Base-by-base conservation (phyloP, 495 filamentous ascomycete species). In the Aspergillus nidulans region DNA sequence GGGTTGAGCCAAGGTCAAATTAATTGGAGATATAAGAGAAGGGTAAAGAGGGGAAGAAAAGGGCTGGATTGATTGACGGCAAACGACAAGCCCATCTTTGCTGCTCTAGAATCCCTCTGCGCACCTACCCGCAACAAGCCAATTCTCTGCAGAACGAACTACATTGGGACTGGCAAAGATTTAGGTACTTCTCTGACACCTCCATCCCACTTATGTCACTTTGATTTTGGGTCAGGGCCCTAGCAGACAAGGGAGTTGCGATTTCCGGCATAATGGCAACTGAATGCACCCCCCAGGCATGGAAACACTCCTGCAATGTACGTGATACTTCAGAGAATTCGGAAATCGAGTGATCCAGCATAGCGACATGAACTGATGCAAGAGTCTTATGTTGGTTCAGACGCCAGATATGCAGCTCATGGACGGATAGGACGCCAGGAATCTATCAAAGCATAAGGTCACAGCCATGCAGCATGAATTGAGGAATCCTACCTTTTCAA, bases 381-480 rank as follows among this genome's bases (percentile, higher is more conserved):
- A 81, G 63, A 8, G 68, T 60, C 48, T 79, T 81, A 23, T 69
- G 66, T 58, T 81, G 76, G 47, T 76, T 77, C 1, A 81, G 67
- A 1, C 71, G 71, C 78, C 78, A 81, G 40, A 80, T 74, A 47
- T 81, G 79, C 7, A 81, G 67, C 52, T 81, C 78, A 54, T 81
- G 78, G 16, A 80, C 66, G 8, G 69, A 65, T 2, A 67, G 49
- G 0, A 81, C 69, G 0, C 75, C 78, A 1, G 71, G 68, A 38
- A 81, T 71, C 70, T 76, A 24, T 13, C 6, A 36, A 23, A 16
- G 25, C 13, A 15, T 39, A 16, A 44, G 23, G 13, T 44, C 4
- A 13, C 20, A 41, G 6, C 4, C 19, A 19, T 10, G 16, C 7
- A 42, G 6, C 15, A 24, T 21, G 7, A 9, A 15, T 13, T 8